Evolutionary conservation across 2,329 filamentous ascomycete genomes (phyloP).

Genomic region (Pyricularia grisea): DNA sequence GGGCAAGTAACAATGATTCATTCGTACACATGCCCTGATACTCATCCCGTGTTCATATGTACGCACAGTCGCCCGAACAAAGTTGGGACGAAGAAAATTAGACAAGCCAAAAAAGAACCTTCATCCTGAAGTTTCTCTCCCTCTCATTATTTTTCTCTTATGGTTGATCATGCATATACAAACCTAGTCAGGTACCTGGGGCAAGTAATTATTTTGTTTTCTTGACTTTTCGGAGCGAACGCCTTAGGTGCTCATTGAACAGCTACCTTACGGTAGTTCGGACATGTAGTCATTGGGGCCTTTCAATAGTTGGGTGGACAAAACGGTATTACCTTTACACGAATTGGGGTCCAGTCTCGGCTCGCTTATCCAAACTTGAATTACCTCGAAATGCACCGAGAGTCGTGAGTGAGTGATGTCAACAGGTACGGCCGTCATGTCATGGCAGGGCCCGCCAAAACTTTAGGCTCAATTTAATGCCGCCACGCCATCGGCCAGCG

Average conservation of each 20-base stretch:
- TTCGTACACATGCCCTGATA: not conserved
- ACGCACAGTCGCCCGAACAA: not conserved
- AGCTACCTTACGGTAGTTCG: not conserved
- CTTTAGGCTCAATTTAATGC: not conserved
- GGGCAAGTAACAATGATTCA: not conserved
- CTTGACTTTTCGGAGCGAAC: not conserved
- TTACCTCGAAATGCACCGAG: not conserved
- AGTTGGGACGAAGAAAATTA: slow-evolving; percentile 2
- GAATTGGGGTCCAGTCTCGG: not conserved
- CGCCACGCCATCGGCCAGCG: not conserved
- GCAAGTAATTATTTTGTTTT: not conserved
- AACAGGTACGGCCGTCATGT: not conserved
- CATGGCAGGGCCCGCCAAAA: not conserved
- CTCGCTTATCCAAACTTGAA: not conserved
- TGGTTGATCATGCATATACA: not conserved
- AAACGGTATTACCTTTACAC: not conserved
- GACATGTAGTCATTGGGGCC: not conserved
- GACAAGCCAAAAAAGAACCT: not conserved
- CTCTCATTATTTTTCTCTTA: not conserved
- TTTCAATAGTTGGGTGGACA: not conserved
- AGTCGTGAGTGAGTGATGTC: not conserved
- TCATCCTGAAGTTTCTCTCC: not conserved
- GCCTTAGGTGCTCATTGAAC: not conserved
- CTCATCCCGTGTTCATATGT: not conserved
- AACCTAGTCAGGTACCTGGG: not conserved